Evolutionary conservation across 352 stramenopile species (phyloP), one percentile per base, ranked within the genome.

Genomic region (Poterioochromonas sp.): DNA sequence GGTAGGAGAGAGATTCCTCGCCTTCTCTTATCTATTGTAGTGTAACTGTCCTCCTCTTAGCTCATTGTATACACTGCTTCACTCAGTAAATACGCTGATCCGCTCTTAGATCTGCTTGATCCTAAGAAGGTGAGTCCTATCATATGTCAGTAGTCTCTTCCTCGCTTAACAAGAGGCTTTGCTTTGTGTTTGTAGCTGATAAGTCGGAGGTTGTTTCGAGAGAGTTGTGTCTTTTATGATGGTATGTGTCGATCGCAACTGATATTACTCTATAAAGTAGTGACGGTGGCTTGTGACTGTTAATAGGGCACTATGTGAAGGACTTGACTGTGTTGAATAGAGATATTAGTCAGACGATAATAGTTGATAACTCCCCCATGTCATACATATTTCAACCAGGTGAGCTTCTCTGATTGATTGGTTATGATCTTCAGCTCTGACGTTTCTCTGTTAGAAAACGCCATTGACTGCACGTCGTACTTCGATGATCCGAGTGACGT

Each of bases 301-400:
- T 79, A 11, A 26, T 32, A 82, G 93, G 92, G 54, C 94, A 92
- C 80, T 98, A 97, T 83, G 92, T 98, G 39, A 98, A 99, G 85
- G 95, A 99, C 82, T 82, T 99, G 54, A 93, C 87, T 44, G 77
- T 97, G 15, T 82, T 99, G 3, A 91, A 96, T 80, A 87, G 94
- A 37, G 86, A 97, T 37, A 85, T 98, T 35, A 87, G 85, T 26
- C 90, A 97, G 82, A 89, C 88, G 32, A 97, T 99, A 80, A 98
- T 99, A 82, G 95, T 99, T 77, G 95, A 99, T 86, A 99, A 99
- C 84, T 97, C 92, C 73, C 94, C 95, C n/a, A 93, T 93, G 84
- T 96, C 91, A 2, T 99, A 98, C 83, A 86, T 97, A 47, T 98
- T 98, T 83, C 95, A 99, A 83, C 95, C 95, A 26, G 65, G 65